Evolutionary conservation across 2,329 filamentous ascomycete species (phyloP).

Genomic region (Colletotrichum sp.): DNA sequence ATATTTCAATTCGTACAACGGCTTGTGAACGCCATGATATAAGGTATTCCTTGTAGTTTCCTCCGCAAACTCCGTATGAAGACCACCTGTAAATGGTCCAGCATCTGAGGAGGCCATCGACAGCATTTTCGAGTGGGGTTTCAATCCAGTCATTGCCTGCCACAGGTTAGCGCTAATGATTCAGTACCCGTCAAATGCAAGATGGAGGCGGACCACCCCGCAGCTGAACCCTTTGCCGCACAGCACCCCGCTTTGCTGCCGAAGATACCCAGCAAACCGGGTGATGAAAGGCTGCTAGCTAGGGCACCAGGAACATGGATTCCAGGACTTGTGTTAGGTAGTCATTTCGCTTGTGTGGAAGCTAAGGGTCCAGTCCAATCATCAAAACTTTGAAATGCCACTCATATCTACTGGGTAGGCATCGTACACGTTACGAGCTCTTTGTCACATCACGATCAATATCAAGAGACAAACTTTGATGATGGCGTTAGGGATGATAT

Average conservation of each 20-base stretch:
- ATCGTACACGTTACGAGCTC: neutral
- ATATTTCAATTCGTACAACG: neutral
- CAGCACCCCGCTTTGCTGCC: neutral
- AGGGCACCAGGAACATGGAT: neutral
- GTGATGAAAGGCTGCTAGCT: neutral
- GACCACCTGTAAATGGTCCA: neutral
- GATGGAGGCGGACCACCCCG: neutral
- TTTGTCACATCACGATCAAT: neutral
- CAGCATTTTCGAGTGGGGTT: neutral
- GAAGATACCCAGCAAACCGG: neutral
- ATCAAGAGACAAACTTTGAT: neutral
- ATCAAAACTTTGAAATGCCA: fast-evolving
- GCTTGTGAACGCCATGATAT: neutral
- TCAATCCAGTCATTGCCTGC: neutral
- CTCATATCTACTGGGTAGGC: too few species aligned
- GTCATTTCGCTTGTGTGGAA: neutral
- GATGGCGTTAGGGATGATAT: neutral
- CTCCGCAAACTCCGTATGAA: neutral
- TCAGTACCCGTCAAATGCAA: conserved; percentile 3
- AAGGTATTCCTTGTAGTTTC: fast-evolving
- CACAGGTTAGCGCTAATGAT: conserved; percentile 13
- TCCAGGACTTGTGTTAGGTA: neutral
- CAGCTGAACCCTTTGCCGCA: neutral
- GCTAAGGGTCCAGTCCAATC: neutral
- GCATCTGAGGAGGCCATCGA: neutral